Percentiles rank a stretch among this genome's conserved stretches.
Evolutionary conservation across 345 rosid species (phyloP).

Genomic region (Gossypium longicalyx): DNA sequence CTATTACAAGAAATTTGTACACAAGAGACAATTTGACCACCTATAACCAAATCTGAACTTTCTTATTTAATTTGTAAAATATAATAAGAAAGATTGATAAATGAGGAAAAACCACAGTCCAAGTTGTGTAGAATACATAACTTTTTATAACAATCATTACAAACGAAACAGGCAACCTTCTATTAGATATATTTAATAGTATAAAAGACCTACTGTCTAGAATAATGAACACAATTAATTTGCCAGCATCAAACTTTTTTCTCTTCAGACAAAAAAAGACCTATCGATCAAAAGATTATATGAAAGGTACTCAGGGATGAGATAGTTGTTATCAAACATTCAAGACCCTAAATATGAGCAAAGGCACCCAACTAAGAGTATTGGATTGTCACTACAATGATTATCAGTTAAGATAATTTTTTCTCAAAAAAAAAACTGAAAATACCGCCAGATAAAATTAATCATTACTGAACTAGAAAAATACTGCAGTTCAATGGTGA

Average conservation of each 20-base stretch:
- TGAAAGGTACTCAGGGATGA: neutral
- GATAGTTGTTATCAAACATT: neutral
- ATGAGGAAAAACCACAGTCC: neutral
- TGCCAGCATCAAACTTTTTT: neutral
- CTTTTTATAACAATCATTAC: neutral
- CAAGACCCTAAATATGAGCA: neutral
- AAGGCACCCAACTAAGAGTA: neutral
- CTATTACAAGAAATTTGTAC: neutral
- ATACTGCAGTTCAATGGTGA: conserved; percentile 9
- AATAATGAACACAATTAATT: neutral
- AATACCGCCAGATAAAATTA: neutral
- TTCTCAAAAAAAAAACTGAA: neutral
- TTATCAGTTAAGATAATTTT: neutral
- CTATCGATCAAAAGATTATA: neutral
- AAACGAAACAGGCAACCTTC: neutral
- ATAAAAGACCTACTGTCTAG: neutral
- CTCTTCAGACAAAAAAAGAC: neutral
- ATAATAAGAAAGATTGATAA: neutral
- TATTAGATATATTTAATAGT: neutral
- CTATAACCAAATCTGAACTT: neutral
- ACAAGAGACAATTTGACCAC: neutral
- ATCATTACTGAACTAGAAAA: neutral
- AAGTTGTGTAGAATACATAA: neutral
- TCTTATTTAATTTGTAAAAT: neutral
- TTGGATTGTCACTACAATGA: neutral